phyloP scores from a whole-genome alignment of 2,329 filamentous ascomycete genomes.

The Penicillium rolfsii region DNA sequence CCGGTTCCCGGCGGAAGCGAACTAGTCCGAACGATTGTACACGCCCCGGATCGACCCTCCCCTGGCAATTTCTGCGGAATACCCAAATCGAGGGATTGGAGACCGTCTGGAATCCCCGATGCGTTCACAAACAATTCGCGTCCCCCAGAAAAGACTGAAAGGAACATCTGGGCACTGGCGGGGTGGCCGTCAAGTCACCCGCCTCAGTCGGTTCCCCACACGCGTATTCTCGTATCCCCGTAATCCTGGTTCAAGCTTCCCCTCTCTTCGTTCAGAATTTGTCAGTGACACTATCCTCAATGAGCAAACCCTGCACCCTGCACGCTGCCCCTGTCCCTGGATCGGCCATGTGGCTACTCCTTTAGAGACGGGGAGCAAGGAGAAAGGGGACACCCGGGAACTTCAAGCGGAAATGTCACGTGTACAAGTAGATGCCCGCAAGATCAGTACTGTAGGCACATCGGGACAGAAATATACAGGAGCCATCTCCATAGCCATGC shows the following conservation, averaged over 20 bases:
- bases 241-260: not conserved
- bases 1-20: not conserved
- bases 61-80: not conserved
- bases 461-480: not conserved
- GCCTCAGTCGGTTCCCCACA: not conserved
- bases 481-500: too few species aligned
- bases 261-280: not conserved
- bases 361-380: slow-evolving; percentile 12
- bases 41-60: not conserved
- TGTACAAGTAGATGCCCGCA: not conserved
- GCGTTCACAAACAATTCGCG: slow-evolving; percentile 1
- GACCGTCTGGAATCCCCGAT: not conserved
- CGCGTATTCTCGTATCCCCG: not conserved
- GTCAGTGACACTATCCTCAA: not conserved
- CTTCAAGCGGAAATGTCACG: not conserved
- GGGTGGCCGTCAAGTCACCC: not conserved
- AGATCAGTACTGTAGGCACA: not conserved
- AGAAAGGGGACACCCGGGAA: not conserved
- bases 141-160: slow-evolving; percentile 7
- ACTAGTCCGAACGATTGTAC: not conserved
- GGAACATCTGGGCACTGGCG: slow-evolving; percentile 12
- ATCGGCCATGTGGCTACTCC: slow-evolving; percentile 15
- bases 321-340: not conserved
- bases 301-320: not conserved
- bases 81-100: slow-evolving; percentile 8